phyloP scores from a whole-genome alignment of 2,329 filamentous ascomycete species.

The Neocatenulostroma microsporum region DNA sequence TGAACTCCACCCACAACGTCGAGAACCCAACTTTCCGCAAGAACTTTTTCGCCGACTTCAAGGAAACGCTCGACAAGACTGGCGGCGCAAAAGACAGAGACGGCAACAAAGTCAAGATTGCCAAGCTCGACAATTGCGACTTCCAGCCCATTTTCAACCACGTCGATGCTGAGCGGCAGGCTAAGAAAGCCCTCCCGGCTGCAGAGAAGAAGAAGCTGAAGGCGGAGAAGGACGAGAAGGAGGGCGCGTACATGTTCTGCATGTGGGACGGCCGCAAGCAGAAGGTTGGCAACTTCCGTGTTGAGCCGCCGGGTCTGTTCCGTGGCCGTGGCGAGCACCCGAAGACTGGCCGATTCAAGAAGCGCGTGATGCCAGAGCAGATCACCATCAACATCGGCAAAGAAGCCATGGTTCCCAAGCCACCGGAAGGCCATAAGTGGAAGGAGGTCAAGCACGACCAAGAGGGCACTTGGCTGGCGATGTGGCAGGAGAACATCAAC shows the following conservation, averaged over 20 bases:
- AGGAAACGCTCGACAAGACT: conserved; percentile 71
- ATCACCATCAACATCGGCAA: conserved; percentile 99
- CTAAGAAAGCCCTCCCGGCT: conserved; percentile 66
- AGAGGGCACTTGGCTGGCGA: conserved; percentile 94
- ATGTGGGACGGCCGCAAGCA: conserved; percentile 96
- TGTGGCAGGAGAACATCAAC: conserved; percentile 99
- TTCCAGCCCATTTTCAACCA: conserved; percentile 87
- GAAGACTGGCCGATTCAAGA: conserved; percentile 92
- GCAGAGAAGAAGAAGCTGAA: conserved; percentile 91
- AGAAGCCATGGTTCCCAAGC: conserved; percentile 70
- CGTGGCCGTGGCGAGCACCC: conserved; percentile 95
- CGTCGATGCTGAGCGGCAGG: conserved; percentile 69
- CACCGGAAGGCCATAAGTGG: conserved; percentile 87
- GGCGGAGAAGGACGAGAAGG: conserved; percentile 72
- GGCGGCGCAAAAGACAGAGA: conserved; percentile 75
- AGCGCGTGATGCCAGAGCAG: conserved; percentile 81
- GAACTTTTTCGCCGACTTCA: conserved; percentile 93
- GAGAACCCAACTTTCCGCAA: conserved; percentile 91
- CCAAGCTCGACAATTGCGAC: conserved; percentile 85
- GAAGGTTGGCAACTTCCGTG: conserved; percentile 96
- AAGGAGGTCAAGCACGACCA: conserved; percentile 96
- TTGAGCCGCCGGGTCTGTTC: conserved; percentile 93
- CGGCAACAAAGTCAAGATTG: conserved; percentile 77
- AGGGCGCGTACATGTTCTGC: conserved; percentile 79
- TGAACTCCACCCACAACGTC: conserved; percentile 84